Percentiles rank a stretch among this genome's conserved stretches.
Evolutionary conservation across 495 filamentous ascomycete genomes (phyloP).

Genomic region (Aspergillus baeticus): DNA sequence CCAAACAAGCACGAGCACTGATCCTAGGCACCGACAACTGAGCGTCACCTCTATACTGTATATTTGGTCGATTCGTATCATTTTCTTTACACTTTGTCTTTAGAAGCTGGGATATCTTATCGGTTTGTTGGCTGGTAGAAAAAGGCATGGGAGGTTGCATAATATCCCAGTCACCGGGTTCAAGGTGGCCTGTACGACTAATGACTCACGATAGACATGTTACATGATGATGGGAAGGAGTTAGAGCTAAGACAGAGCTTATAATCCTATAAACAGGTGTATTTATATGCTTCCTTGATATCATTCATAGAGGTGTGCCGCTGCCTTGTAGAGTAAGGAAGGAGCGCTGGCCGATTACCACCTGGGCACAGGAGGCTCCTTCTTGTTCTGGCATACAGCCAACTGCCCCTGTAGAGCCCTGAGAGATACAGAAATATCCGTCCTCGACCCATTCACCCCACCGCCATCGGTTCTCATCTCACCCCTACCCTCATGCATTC

Average conservation of each 20-base stretch:
- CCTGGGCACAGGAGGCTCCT: too few species aligned
- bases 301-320: background rate
- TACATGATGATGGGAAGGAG: conserved; percentile 32
- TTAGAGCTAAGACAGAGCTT: conserved; percentile 6
- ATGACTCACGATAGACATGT: conserved; percentile 49
- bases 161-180: background rate
- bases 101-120: conserved; percentile 7
- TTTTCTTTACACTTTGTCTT: conserved; percentile 2
- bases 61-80: background rate
- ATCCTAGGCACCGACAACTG: conserved; percentile 31
- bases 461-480: too few species aligned
- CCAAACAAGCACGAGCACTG: conserved; percentile 42
- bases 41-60: background rate
- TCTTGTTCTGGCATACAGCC: too few species aligned
- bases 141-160: background rate
- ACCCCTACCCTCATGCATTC: too few species aligned
- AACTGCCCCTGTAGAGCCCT: too few species aligned
- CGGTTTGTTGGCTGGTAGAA: conserved; percentile 10
- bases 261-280: conserved; percentile 10
- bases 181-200: conserved; percentile 38
- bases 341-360: too few species aligned
- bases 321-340: too few species aligned
- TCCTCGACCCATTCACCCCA: too few species aligned
- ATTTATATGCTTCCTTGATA: background rate
- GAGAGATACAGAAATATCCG: too few species aligned